Evolutionary conservation across 768 basidiomycete genomes (phyloP).

Genomic region (Hemileccinum impolitum): DNA sequence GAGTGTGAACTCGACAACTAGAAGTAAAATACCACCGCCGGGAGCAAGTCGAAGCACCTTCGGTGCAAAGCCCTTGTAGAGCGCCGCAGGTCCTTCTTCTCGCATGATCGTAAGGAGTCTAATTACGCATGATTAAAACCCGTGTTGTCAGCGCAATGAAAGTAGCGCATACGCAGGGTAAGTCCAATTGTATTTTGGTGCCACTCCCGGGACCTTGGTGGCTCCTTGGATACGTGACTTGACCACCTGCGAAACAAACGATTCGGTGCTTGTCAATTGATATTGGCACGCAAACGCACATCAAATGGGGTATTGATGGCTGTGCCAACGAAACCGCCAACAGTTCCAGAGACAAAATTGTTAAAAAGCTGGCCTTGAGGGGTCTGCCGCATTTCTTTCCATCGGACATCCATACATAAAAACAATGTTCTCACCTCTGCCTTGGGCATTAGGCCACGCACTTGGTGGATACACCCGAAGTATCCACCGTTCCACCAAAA

Average conservation of each 20-base stretch:
- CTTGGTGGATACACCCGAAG: constrained; percentile 90
- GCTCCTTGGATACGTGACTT: constrained; percentile 93
- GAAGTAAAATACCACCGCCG: constrained; percentile 88
- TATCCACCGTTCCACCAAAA: constrained; percentile 95
- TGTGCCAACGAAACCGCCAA: constrained; percentile 91
- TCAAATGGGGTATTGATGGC: constrained; percentile 85
- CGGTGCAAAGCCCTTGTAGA: constrained; percentile 95
- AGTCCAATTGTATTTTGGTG: constrained; percentile 91
- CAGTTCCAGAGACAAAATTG: constrained; percentile 86
- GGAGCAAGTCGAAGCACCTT: constrained; percentile 95
- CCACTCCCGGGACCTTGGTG: constrained; percentile 60
- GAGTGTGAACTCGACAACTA: constrained; percentile 89
- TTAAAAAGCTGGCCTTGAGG: constrained; percentile 73
- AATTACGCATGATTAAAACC: background rate
- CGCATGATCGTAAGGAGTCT: constrained; percentile 72
- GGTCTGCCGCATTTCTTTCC: constrained; percentile 38
- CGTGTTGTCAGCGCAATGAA: background rate
- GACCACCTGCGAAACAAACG: constrained; percentile 60
- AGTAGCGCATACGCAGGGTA: constrained; percentile 63
- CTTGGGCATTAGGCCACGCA: constrained; percentile 76
- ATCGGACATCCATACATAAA: background rate
- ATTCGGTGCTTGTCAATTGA: background rate
- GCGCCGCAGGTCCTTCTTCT: constrained; percentile 80
- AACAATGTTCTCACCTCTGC: constrained; percentile 57
- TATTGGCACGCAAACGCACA: constrained; percentile 27